Evolutionary conservation across 2,329 filamentous ascomycete genomes (phyloP).

Genomic region (Aureobasidium sp.): DNA sequence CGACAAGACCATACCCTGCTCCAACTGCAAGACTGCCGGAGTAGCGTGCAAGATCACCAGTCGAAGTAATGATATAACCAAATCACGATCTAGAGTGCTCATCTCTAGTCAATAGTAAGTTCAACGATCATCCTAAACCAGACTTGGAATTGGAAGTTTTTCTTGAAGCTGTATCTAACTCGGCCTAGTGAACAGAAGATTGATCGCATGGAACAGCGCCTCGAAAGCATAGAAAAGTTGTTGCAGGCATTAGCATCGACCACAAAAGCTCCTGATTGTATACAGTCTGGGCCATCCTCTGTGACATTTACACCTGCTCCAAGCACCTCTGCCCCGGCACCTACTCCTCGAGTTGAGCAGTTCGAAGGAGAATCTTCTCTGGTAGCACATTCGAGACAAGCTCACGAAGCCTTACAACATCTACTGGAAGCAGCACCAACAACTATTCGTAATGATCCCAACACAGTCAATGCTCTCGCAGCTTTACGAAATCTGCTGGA

Average conservation of each 20-base stretch:
- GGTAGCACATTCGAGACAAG: constrained; percentile 7
- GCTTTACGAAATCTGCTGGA: background rate
- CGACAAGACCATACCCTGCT: constrained; percentile 17
- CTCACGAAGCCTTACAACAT: constrained; percentile 1
- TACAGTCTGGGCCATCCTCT: background rate
- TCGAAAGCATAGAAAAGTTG: constrained; percentile 20
- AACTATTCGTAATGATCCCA: constrained; percentile 10
- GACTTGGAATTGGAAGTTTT: no score
- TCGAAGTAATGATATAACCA: background rate
- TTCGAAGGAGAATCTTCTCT: constrained; percentile 14
- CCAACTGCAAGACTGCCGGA: constrained; percentile 13
- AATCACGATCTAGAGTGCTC: constrained; percentile 15
- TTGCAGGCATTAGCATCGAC: background rate
- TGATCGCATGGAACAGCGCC: constrained; percentile 20
- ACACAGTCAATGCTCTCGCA: constrained; percentile 6
- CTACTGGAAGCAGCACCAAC: background rate
- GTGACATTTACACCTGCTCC: background rate
- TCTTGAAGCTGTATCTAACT: background rate
- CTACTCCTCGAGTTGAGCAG: constrained; percentile 4
- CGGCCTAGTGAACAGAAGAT: constrained; percentile 21
- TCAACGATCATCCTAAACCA: background rate
- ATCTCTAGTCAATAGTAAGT: constrained; percentile 18
- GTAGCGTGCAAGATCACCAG: constrained; percentile 16
- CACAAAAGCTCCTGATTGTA: background rate
- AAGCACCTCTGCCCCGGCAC: background rate